phyloP scores from a whole-genome alignment of 768 basidiomycete species.

The Strobilomyces confusus region DNA sequence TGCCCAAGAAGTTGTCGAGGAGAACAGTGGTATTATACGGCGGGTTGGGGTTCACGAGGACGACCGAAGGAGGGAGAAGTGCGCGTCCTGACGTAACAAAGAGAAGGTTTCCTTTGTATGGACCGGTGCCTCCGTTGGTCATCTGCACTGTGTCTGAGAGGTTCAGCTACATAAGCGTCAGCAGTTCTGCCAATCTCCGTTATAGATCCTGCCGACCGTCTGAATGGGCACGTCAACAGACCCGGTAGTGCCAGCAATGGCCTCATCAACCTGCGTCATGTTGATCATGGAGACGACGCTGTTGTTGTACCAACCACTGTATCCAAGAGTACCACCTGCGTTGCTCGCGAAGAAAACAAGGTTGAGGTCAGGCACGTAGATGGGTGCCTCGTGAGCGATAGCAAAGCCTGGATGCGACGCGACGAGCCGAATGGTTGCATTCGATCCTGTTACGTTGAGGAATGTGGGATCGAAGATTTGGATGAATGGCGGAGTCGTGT shows the following conservation, averaged over 20 bases:
- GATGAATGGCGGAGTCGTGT: not conserved
- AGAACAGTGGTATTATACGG: conserved; percentile 66
- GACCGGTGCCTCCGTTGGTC: not conserved
- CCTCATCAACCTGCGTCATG: not conserved
- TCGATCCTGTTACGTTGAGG: not conserved
- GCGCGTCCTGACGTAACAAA: not conserved
- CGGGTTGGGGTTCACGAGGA: not conserved
- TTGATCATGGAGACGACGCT: not conserved
- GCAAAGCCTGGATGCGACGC: not conserved
- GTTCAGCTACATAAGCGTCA: not conserved
- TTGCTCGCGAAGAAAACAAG: not conserved
- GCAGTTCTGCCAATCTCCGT: too few species aligned
- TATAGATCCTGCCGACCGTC: not conserved
- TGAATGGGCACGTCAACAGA: not conserved
- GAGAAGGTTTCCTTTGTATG: not conserved
- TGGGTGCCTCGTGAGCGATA: not conserved
- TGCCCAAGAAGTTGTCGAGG: conserved; percentile 73
- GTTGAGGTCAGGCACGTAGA: not conserved
- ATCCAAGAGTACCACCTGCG: not conserved
- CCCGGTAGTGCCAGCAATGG: not conserved
- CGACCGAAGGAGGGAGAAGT: not conserved
- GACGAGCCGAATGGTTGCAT: not conserved
- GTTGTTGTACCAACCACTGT: not conserved
- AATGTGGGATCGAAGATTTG: not conserved
- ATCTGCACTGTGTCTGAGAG: not conserved